A percentile compares a stretch with the other conserved stretches of the same genome.
These are phyloP conservation scores for Chlamydomonas eustigma DNA, from an alignment of 139 green algal genomes.

Conservation along the genomic window DNA sequence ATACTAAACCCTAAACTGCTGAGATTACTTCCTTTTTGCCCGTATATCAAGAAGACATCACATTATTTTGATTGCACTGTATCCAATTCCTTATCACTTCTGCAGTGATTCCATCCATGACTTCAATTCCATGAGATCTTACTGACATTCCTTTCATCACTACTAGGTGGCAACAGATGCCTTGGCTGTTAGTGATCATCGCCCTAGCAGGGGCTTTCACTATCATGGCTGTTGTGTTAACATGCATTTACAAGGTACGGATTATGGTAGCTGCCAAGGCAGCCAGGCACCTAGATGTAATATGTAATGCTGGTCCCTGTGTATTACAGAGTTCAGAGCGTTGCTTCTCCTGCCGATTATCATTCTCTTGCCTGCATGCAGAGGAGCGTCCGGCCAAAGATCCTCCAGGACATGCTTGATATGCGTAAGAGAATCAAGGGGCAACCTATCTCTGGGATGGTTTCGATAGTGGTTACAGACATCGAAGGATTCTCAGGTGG, in stretches of 20 bases:
- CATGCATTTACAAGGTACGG: neutral
- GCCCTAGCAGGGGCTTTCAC: neutral
- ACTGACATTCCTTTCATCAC: too few relatives aligned
- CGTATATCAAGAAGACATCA: neutral
- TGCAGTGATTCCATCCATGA: neutral
- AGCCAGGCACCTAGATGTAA: too few relatives aligned
- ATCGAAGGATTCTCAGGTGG: slow-evolving; percentile 52
- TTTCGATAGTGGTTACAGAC: slow-evolving; percentile 49
- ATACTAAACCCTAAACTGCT: neutral
- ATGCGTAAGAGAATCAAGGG: slow-evolving; percentile 32
- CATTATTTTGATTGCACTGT: neutral
- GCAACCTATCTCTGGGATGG: slow-evolving; percentile 29
- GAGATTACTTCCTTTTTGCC: neutral
- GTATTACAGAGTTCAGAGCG: too few relatives aligned
- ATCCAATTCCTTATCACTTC: neutral
- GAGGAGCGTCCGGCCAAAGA: neutral
- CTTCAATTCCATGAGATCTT: too few relatives aligned
- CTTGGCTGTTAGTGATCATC: neutral
- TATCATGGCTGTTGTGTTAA: neutral
- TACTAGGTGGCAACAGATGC: neutral
- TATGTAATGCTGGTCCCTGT: too few relatives aligned
- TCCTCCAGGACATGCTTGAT: slow-evolving; percentile 8
- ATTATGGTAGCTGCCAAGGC: too few relatives aligned
- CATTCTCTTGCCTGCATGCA: too few relatives aligned
- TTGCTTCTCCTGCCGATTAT: too few relatives aligned